Evolutionary conservation across 2,329 filamentous ascomycete genomes (phyloP).

Genomic region (Drechslera avenae): DNA sequence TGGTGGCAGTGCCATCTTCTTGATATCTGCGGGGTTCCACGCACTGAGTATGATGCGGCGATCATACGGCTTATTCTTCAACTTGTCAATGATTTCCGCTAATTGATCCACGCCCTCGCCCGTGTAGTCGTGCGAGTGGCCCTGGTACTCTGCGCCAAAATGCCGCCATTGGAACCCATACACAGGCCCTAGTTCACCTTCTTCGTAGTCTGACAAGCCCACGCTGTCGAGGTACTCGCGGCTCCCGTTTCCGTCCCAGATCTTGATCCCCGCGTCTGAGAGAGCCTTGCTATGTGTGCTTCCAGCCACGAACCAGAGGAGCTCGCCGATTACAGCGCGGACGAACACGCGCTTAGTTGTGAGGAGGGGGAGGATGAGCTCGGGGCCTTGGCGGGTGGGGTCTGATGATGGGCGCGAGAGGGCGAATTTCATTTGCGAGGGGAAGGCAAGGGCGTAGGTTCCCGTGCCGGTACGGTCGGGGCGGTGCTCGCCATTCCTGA

Average conservation of each 20-base stretch:
- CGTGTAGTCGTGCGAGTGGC: constrained; percentile 72
- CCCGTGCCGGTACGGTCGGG: constrained; percentile 94
- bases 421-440: constrained; percentile 81
- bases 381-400: constrained; percentile 46
- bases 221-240: constrained; percentile 87
- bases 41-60: constrained; percentile 87
- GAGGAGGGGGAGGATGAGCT: constrained; percentile 82
- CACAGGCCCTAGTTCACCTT: constrained; percentile 90
- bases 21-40: constrained; percentile 89
- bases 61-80: constrained; percentile 84
- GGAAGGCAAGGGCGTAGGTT: constrained; percentile 87
- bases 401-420: constrained; percentile 64
- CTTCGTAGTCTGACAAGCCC: constrained; percentile 78
- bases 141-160: constrained; percentile 87
- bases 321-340: constrained; percentile 85
- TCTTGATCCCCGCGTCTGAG: constrained; percentile 82
- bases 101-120: constrained; percentile 93
- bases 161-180: constrained; percentile 99
- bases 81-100: constrained; percentile 84
- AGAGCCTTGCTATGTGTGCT: constrained; percentile 80
- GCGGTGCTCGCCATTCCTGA: constrained; percentile 81
- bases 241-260: constrained; percentile 97
- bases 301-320: constrained; percentile 93
- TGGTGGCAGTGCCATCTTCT: constrained; percentile 88
- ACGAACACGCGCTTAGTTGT: constrained; percentile 97